Conservation (phyloP, 192 early-diverging fungal genomes). For the Backusella tuberculispora region DNA sequence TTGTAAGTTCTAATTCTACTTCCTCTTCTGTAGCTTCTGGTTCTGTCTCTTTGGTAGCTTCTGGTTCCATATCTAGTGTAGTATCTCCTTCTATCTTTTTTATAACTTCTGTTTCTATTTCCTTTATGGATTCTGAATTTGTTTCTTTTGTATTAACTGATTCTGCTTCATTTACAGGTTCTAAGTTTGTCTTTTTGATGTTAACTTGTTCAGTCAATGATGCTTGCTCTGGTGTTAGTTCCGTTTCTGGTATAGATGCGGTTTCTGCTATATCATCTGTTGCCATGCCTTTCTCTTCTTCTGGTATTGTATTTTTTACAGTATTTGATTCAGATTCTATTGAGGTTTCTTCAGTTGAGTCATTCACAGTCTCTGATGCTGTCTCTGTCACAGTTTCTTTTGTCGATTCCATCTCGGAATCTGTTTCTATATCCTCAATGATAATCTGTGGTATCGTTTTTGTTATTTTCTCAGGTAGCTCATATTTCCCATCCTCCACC, state of each 20-base stretch:
- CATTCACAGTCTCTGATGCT: neutral
- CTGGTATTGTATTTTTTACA: neutral
- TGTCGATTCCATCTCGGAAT: neutral
- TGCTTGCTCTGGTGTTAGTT: too few relatives aligned
- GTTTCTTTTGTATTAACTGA: neutral
- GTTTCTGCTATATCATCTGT: neutral
- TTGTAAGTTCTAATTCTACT: neutral
- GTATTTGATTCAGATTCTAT: neutral
- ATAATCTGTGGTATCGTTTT: neutral
- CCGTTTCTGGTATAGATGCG: too few relatives aligned
- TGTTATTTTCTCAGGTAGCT: neutral
- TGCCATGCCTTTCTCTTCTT: neutral
- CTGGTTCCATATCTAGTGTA: neutral
- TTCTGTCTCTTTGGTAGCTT: neutral
- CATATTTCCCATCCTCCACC: neutral
- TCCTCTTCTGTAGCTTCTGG: neutral
- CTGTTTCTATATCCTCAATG: neutral
- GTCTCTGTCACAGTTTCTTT: neutral
- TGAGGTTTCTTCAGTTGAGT: neutral
- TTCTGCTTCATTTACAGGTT: conserved; percentile 22
- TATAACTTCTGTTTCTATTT: neutral
- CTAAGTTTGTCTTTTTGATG: neutral
- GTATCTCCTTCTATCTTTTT: neutral
- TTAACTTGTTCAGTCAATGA: neutral
- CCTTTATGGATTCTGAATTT: conserved; percentile 3